Evolutionary conservation across 2,329 filamentous ascomycete genomes (phyloP).

Genomic region (Coniella vitis): DNA sequence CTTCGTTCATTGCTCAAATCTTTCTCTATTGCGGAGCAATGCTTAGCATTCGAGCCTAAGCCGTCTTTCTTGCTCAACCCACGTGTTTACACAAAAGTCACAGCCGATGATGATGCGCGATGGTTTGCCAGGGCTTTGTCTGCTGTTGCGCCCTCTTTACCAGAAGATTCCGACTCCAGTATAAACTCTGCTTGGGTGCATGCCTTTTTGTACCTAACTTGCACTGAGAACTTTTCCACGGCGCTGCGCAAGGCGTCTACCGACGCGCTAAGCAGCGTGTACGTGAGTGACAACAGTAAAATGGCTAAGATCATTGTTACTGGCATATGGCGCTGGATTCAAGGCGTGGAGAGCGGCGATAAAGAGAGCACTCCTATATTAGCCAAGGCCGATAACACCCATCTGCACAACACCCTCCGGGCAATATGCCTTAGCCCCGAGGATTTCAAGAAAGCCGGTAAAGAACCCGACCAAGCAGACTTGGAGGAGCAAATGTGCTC

Average conservation of each 20-base stretch:
- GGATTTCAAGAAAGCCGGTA: constrained; percentile 40
- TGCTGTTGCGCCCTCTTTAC: constrained; percentile 50
- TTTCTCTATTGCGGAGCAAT: constrained; percentile 55
- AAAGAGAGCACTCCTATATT: constrained; percentile 68
- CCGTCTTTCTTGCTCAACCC: constrained; percentile 81
- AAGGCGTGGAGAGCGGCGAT: constrained; percentile 58
- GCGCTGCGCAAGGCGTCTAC: constrained; percentile 58
- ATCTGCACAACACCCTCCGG: constrained; percentile 55
- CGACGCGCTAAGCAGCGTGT: constrained; percentile 56
- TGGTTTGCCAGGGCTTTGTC: constrained; percentile 71
- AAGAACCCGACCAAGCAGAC: constrained; percentile 37
- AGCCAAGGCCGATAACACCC: constrained; percentile 56
- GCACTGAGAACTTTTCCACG: constrained; percentile 53
- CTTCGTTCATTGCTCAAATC: constrained; percentile 48
- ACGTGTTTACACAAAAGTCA: constrained; percentile 76
- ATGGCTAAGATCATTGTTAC: constrained; percentile 59
- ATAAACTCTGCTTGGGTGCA: constrained; percentile 73
- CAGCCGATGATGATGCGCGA: constrained; percentile 63
- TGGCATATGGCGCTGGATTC: constrained; percentile 76
- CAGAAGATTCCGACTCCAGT: constrained; percentile 38
- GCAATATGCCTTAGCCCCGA: constrained; percentile 56
- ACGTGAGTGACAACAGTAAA: constrained; percentile 49
- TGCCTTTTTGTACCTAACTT: constrained; percentile 72
- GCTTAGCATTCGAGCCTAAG: constrained; percentile 66
- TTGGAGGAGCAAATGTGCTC: constrained; percentile 67